phyloP scores from a whole-genome alignment of 768 basidiomycete species.

The Mycena belliarum region DNA sequence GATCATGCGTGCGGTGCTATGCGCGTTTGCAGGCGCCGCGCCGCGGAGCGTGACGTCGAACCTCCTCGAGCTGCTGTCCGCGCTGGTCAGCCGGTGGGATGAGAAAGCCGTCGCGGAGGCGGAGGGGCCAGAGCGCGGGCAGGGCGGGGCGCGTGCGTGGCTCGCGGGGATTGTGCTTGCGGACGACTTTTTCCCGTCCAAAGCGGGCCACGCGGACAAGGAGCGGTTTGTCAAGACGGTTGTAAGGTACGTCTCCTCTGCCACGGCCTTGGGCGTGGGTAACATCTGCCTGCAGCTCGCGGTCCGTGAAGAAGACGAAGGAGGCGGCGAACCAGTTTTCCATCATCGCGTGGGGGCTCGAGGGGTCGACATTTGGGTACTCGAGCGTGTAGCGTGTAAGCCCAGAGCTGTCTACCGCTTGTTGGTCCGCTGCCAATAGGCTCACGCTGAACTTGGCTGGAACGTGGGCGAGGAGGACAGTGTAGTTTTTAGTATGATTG shows the following conservation, averaged over 20 bases:
- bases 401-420: too few species aligned
- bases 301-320: constrained; percentile 45
- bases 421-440: too few species aligned
- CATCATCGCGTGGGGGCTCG: constrained; percentile 61
- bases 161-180: constrained; percentile 69
- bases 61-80: constrained; percentile 78
- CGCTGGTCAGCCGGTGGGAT: constrained; percentile 59
- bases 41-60: constrained; percentile 84
- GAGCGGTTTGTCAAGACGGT: constrained; percentile 75
- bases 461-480: too few species aligned
- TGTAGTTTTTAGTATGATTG: too few species aligned
- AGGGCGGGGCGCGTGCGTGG: constrained; percentile 56
- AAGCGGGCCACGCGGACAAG: constrained; percentile 75
- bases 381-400: constrained; percentile 44
- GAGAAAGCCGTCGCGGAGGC: constrained; percentile 42
- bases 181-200: constrained; percentile 74
- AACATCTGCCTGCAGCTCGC: constrained; percentile 8
- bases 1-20: constrained; percentile 72
- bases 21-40: constrained; percentile 81
- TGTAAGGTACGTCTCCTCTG: constrained; percentile 48
- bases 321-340: constrained; percentile 71
- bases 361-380: constrained; percentile 66
- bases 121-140: constrained; percentile 24
- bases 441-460: too few species aligned
- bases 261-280: background rate